phyloP scores from a whole-genome alignment of 1,284 basidiomycete species.

The Amylostereum areolatum region DNA sequence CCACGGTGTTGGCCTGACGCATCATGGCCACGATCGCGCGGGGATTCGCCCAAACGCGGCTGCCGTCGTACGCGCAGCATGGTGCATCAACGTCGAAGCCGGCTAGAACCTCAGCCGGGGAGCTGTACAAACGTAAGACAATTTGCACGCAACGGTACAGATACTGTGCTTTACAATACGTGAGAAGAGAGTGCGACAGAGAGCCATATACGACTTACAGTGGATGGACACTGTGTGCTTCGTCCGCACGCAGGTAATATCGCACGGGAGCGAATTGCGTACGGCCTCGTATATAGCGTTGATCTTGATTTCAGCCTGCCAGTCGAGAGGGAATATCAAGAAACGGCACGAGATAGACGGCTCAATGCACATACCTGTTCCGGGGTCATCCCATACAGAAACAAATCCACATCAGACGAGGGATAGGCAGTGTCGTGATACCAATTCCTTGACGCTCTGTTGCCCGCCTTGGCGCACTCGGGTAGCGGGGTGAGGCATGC shows the following conservation, averaged over 20 bases:
- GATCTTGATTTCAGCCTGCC: constrained; percentile 52
- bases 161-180: not conserved
- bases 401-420: constrained; percentile 58
- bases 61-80: constrained; percentile 50
- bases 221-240: constrained; percentile 60
- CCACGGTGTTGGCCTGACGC: constrained; percentile 54
- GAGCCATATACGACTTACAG: constrained; percentile 26
- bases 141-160: constrained; percentile 46
- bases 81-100: constrained; percentile 60
- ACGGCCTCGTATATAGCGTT: constrained; percentile 53
- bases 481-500: constrained; percentile 48
- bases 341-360: not conserved
- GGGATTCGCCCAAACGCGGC: constrained; percentile 49
- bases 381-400: constrained; percentile 50
- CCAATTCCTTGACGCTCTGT: constrained; percentile 47
- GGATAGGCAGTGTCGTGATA: constrained; percentile 49
- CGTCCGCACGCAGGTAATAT: constrained; percentile 56
- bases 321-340: not conserved
- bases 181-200: not conserved
- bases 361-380: constrained; percentile 26
- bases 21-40: constrained; percentile 51
- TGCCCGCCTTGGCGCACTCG: constrained; percentile 39
- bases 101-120: constrained; percentile 54
- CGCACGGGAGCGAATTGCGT: constrained; percentile 57
- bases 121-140: constrained; percentile 47